These are phyloP conservation scores for Gracilaria vermiculophylla DNA, from an alignment of 23 red algal species.

Conservation along the genomic window DNA sequence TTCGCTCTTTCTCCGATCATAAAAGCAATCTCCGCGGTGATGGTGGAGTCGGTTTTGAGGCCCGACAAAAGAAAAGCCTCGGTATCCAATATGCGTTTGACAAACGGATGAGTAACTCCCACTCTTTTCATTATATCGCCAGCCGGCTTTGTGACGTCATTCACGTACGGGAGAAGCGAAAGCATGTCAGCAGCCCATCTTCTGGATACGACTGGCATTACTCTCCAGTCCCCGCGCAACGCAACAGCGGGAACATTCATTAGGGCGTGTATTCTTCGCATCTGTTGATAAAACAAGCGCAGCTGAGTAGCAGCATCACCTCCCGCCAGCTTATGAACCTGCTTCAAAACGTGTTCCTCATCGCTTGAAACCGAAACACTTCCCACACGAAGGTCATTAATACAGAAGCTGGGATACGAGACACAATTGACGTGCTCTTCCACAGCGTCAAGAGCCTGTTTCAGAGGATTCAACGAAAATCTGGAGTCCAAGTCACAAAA, in stretches of 20 bases:
- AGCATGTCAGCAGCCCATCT: slow-evolving; percentile 51
- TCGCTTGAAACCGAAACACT: slow-evolving; percentile 40
- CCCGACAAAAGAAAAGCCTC: slow-evolving; percentile 81
- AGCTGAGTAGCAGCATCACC: slow-evolving; percentile 22
- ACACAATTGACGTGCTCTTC: slow-evolving; percentile 52
- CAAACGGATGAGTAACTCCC: slow-evolving; percentile 64
- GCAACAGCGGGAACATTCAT: slow-evolving; percentile 68
- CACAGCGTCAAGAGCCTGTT: slow-evolving; percentile 68
- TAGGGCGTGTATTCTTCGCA: slow-evolving; percentile 29
- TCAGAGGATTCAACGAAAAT: slow-evolving; percentile 34
- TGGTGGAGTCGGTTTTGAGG: slow-evolving; percentile 71
- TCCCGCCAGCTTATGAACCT: slow-evolving; percentile 18
- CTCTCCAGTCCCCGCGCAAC: slow-evolving; percentile 54
- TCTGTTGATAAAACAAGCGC: slow-evolving; percentile 29
- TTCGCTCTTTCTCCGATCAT: slow-evolving; percentile 79
- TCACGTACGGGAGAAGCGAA: slow-evolving; percentile 55
- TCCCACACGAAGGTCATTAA: slow-evolving; percentile 41
- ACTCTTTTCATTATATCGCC: slow-evolving; percentile 33
- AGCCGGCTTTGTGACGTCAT: slow-evolving; percentile 42
- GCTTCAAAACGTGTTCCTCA: slow-evolving; percentile 4
- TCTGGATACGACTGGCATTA: slow-evolving; percentile 22
- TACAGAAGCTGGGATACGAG: slow-evolving; percentile 36
- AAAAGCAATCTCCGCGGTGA: slow-evolving; percentile 89
- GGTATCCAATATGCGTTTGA: slow-evolving; percentile 64
- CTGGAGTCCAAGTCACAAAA: slow-evolving; percentile 54